These are phyloP conservation scores for Phyllosticta citrichinensis DNA, from an alignment of 2,329 filamentous ascomycete genomes.

Conservation along the genomic window DNA sequence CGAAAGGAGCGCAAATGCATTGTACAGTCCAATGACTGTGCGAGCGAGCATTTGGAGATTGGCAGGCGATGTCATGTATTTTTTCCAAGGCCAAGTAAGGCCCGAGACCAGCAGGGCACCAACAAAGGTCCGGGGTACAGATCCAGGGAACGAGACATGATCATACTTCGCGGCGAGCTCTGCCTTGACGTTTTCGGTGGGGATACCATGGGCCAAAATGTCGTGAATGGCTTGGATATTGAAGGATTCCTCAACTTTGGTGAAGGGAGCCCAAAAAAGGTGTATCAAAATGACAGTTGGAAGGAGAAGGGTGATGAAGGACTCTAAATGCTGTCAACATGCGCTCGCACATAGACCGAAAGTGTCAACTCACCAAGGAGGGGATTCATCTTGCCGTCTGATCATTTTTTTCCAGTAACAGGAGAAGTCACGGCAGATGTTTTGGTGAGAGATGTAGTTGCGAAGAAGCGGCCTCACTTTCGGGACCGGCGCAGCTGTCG, in stretches of 20 bases:
- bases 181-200: conserved; percentile 43
- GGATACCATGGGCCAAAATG: conserved; percentile 70
- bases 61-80: conserved; percentile 44
- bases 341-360: too few relatives aligned
- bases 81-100: conserved; percentile 56
- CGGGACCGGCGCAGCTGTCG: neutral
- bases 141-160: conserved; percentile 81
- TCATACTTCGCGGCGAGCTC: conserved; percentile 62
- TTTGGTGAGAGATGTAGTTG: neutral
- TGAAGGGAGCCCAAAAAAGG: conserved; percentile 70
- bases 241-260: conserved; percentile 98
- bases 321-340: neutral
- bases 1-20: conserved; percentile 56
- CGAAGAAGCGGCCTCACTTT: neutral
- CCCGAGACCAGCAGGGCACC: conserved; percentile 69
- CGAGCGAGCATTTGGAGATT: conserved; percentile 54
- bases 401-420: neutral
- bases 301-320: conserved; percentile 7
- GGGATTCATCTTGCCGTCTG: conserved; percentile 3
- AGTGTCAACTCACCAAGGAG: neutral
- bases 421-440: neutral
- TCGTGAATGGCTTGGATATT: conserved; percentile 93
- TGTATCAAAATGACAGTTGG: conserved; percentile 52
- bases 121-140: conserved; percentile 83
- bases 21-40: conserved; percentile 66